phyloP scores from a whole-genome alignment of 306 rosid species.

The Dryas drummondii region DNA sequence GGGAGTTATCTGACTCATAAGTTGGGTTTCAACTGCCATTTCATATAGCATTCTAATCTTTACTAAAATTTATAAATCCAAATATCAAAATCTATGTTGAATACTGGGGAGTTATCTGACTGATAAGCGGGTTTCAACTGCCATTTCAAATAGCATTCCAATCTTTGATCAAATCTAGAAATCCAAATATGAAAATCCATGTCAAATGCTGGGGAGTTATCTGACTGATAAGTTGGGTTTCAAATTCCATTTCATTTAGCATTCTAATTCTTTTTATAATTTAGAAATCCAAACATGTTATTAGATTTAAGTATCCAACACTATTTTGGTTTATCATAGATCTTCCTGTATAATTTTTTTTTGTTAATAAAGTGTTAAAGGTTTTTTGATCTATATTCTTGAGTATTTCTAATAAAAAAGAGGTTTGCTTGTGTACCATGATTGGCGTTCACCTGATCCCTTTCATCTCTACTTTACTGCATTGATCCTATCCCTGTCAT shows the following conservation, averaged over 20 bases:
- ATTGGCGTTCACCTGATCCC: background rate
- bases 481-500: background rate
- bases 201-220: conserved; percentile 3
- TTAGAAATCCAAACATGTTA: background rate
- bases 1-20: conserved; percentile 12
- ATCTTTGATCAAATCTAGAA: conserved; percentile 19
- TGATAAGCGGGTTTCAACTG: conserved; percentile 21
- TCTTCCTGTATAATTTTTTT: background rate
- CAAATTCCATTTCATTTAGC: background rate
- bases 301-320: background rate
- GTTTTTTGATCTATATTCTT: background rate
- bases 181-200: background rate
- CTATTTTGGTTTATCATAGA: background rate
- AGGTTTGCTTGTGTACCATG: background rate
- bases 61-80: conserved; percentile 3
- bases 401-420: background rate
- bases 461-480: background rate
- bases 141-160: conserved; percentile 10
- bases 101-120: conserved; percentile 8
- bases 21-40: conserved; percentile 25
- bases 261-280: conserved; percentile 18
- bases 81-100: background rate
- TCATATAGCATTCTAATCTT: background rate
- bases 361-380: background rate
- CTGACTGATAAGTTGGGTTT: conserved; percentile 8